These are phyloP conservation scores for Aspergillus carbonarius DNA, from an alignment of 2,329 filamentous ascomycete genomes.

Conservation along the genomic window DNA sequence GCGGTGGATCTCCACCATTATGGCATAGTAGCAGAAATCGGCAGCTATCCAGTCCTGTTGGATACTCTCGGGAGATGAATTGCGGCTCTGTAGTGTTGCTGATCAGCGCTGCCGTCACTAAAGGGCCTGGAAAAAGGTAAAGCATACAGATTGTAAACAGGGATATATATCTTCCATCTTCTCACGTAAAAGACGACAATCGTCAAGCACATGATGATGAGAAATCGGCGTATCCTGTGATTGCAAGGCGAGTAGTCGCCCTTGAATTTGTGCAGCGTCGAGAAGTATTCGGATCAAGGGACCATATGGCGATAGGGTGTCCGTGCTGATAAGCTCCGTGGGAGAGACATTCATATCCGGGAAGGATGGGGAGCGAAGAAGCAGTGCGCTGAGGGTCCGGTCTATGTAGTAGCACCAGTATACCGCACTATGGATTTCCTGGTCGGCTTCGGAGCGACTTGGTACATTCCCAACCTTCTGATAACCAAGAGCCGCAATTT, in stretches of 20 bases:
- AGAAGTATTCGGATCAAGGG: slow-evolving; percentile 9
- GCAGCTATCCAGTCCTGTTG: slow-evolving; percentile 20
- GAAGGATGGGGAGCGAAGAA: slow-evolving; percentile 23
- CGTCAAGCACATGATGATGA: neutral
- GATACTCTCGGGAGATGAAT: slow-evolving; percentile 10
- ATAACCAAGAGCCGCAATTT: slow-evolving; percentile 25
- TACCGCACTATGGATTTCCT: slow-evolving; percentile 22
- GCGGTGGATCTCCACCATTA: slow-evolving; percentile 27
- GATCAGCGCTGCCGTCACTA: neutral
- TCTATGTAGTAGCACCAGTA: slow-evolving; percentile 32
- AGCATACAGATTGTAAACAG: slow-evolving; percentile 18
- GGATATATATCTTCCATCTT: slow-evolving; percentile 20
- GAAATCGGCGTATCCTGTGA: neutral
- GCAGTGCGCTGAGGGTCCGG: slow-evolving; percentile 25
- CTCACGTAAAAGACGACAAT: slow-evolving; percentile 14
- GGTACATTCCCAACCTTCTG: slow-evolving; percentile 12
- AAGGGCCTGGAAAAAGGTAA: neutral
- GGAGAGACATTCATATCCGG: slow-evolving; percentile 9
- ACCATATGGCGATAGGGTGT: slow-evolving; percentile 9
- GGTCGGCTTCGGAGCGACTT: slow-evolving; percentile 6
- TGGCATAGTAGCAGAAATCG: slow-evolving; percentile 27
- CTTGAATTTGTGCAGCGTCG: slow-evolving; percentile 16
- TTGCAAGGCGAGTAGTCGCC: slow-evolving; percentile 3
- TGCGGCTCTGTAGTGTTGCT: slow-evolving; percentile 11
- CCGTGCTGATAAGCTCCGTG: neutral